Conservation (phyloP, 2,329 filamentous ascomycete genomes). For the Colletotrichum somersetense region DNA sequence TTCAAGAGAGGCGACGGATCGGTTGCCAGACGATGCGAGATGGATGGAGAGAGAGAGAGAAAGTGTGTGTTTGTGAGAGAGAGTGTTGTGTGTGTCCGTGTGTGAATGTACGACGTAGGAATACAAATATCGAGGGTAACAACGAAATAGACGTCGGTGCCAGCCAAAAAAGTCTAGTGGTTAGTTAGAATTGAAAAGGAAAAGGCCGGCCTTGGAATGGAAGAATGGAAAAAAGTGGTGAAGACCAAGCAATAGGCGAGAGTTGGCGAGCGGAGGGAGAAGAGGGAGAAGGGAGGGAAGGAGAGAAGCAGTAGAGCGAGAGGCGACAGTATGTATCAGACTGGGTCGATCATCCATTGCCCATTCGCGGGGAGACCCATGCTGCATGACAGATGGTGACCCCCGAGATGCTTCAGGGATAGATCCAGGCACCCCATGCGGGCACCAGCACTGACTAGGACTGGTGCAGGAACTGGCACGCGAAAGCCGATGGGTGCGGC, state of each 20-base stretch:
- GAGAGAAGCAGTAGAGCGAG: conserved; percentile 32
- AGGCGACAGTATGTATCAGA: conserved; percentile 44
- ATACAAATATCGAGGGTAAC: background rate
- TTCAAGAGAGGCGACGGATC: conserved; percentile 5
- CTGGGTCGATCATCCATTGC: conserved; percentile 41
- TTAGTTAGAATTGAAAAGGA: conserved; percentile 36
- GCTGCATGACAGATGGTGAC: conserved; percentile 40
- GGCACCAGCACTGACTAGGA: conserved; percentile 42
- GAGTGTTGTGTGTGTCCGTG: too few species aligned
- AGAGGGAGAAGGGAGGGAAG: conserved; percentile 31
- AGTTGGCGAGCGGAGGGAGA: conserved; percentile 29
- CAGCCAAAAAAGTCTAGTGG: conserved; percentile 39
- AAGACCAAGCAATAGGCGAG: conserved; percentile 30
- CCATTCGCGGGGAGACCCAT: conserved; percentile 43
- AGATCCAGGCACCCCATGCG: conserved; percentile 40
- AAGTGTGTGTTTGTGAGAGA: too few species aligned
- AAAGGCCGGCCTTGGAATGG: conserved; percentile 42
- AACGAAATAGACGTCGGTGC: conserved; percentile 35
- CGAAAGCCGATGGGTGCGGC: conserved; percentile 41
- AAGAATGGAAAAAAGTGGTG: conserved; percentile 30
- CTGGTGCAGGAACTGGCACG: conserved; percentile 42
- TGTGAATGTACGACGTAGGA: background rate
- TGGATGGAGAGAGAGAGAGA: background rate
- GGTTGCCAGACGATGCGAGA: background rate
- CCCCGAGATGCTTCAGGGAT: conserved; percentile 38